These are phyloP conservation scores for Pythium myriotylum DNA, from an alignment of 352 stramenopile genomes.

Conservation along the genomic window DNA sequence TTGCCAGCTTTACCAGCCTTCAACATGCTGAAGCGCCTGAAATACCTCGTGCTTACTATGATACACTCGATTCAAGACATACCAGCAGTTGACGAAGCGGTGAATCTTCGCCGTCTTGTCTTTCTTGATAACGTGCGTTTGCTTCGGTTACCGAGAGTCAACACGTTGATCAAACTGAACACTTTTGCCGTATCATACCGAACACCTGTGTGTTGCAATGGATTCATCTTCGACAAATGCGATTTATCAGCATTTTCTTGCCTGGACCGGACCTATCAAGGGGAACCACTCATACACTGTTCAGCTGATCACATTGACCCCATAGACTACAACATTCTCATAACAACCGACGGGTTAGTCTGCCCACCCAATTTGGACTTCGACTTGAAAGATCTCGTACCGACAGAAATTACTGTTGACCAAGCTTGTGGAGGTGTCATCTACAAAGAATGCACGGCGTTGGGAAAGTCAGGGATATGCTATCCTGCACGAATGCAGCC, in stretches of 20 bases:
- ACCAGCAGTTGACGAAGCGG: no score
- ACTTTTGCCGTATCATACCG: no score
- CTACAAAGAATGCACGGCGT: slow-evolving; percentile 18
- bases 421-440: slow-evolving; percentile 12
- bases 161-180: no score
- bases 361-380: slow-evolving; percentile 1
- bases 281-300: slow-evolving; percentile 3
- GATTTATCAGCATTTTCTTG: slow-evolving; percentile 11
- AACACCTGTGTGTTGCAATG: slow-evolving; percentile 20
- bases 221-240: slow-evolving; percentile 10
- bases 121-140: no score
- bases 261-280: background rate
- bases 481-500: slow-evolving; percentile 13
- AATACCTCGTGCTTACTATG: no score
- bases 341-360: background rate
- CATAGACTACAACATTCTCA: background rate
- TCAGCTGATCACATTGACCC: background rate
- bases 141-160: no score
- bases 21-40: no score
- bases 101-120: no score
- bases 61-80: no score
- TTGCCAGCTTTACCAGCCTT: no score
- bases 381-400: slow-evolving; percentile 10
- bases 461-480: slow-evolving; percentile 4
- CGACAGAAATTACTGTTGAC: slow-evolving; percentile 10